Conservation (phyloP, 805 yeast species). For the Candida awuae region DNA sequence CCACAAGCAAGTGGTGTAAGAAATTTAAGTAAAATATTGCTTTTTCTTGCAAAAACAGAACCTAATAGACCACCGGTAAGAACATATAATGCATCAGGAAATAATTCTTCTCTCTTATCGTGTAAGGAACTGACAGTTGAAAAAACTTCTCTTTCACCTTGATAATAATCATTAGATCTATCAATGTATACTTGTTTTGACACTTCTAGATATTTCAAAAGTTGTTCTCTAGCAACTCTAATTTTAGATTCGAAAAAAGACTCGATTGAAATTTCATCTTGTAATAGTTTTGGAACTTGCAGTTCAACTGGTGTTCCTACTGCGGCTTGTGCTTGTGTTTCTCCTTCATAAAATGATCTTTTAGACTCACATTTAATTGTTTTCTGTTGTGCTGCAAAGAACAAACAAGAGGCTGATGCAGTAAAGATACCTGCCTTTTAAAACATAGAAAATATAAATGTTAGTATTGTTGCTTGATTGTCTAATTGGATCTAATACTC, state of each 20-base stretch:
- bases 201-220: slow-evolving; percentile 27
- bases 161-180: slow-evolving; percentile 42
- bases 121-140: slow-evolving; percentile 57
- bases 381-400: not conserved
- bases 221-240: slow-evolving; percentile 38
- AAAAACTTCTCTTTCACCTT: slow-evolving; percentile 56
- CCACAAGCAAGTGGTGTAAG: slow-evolving; percentile 56
- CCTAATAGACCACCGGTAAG: slow-evolving; percentile 66
- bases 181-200: slow-evolving; percentile 37
- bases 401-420: slow-evolving; percentile 3
- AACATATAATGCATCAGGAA: slow-evolving; percentile 66
- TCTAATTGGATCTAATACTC: too few relatives aligned
- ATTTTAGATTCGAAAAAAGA: slow-evolving; percentile 40
- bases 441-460: not conserved
- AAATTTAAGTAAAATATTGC: slow-evolving; percentile 47
- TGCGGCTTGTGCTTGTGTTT: slow-evolving; percentile 13
- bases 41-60: slow-evolving; percentile 61
- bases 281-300: slow-evolving; percentile 15
- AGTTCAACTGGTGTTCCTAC: slow-evolving; percentile 20
- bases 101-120: slow-evolving; percentile 54
- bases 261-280: slow-evolving; percentile 11
- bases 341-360: slow-evolving; percentile 23
- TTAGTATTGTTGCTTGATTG: not conserved
- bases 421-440: slow-evolving; percentile 10
- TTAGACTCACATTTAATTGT: slow-evolving; percentile 19